Percentiles rank a stretch among this genome's conserved stretches.
Evolutionary conservation across 192 early-diverging fungal species (phyloP).

Genomic region (Anaeromyces robustus): DNA sequence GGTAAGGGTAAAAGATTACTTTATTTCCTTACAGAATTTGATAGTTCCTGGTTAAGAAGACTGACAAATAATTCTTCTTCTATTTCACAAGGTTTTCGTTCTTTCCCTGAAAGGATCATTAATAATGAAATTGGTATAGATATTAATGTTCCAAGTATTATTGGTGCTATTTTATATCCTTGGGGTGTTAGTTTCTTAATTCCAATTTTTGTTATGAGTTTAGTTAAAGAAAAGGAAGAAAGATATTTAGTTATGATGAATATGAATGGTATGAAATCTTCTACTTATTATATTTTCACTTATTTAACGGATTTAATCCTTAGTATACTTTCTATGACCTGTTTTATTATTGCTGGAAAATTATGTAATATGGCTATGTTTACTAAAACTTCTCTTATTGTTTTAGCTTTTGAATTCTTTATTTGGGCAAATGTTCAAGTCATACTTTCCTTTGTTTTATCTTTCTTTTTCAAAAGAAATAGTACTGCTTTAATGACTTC

Average conservation of each 20-base stretch:
- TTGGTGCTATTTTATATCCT: conserved; percentile 51
- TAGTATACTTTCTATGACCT: conserved; percentile 29
- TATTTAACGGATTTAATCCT: conserved; percentile 42
- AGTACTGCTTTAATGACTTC: conserved; percentile 16
- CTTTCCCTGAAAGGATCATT: conserved; percentile 24
- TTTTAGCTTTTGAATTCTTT: conserved; percentile 38
- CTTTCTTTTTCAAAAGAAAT: conserved; percentile 40
- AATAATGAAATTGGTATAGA: neutral
- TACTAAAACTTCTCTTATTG: conserved; percentile 24
- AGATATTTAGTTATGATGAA: conserved; percentile 53
- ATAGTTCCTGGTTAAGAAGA: neutral
- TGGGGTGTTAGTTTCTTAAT: conserved; percentile 55
- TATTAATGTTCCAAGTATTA: neutral
- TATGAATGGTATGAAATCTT: conserved; percentile 50
- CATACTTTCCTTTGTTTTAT: conserved; percentile 47
- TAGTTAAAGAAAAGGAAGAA: conserved; percentile 58
- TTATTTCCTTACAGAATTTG: neutral
- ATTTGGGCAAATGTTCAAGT: conserved; percentile 33
- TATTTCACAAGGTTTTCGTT: conserved; percentile 47
- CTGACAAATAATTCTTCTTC: neutral
- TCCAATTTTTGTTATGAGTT: conserved; percentile 41
- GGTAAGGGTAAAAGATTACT: neutral
- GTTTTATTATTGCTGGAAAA: conserved; percentile 47
- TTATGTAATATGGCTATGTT: conserved; percentile 43
- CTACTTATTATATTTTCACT: conserved; percentile 42